Evolutionary conservation across 352 stramenopile species (phyloP).

Genomic region (Phytophthora rubi): DNA sequence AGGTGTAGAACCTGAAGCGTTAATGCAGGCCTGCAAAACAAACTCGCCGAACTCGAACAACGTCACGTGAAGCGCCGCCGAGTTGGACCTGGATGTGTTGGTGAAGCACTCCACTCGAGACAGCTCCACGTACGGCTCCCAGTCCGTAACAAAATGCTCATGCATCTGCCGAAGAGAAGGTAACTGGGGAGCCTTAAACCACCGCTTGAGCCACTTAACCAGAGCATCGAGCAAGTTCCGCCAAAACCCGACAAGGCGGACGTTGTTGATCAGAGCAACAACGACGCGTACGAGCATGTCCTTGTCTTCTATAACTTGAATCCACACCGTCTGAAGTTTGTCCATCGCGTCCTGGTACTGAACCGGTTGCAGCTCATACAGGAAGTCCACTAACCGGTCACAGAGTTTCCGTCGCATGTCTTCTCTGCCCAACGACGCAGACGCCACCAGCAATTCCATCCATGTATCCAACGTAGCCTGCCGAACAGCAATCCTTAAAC

Average conservation of each 20-base stretch:
- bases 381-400: constrained; percentile 38
- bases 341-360: constrained; percentile 40
- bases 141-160: constrained; percentile 40
- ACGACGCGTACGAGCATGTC: constrained; percentile 44
- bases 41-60: constrained; percentile 40
- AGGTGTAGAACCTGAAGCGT: constrained; percentile 26
- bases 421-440: constrained; percentile 22
- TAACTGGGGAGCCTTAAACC: constrained; percentile 20
- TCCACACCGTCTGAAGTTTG: constrained; percentile 37
- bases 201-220: constrained; percentile 43
- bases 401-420: constrained; percentile 32
- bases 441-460: constrained; percentile 48
- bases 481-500: constrained; percentile 35
- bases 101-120: constrained; percentile 33
- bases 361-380: constrained; percentile 33
- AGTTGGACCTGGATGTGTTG: constrained; percentile 19
- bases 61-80: constrained; percentile 31
- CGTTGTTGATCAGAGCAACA: constrained; percentile 45
- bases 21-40: constrained; percentile 45
- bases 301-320: constrained; percentile 45
- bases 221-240: constrained; percentile 41
- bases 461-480: constrained; percentile 43
- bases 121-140: constrained; percentile 34
- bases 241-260: constrained; percentile 49
- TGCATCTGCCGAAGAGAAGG: constrained; percentile 55